Evolutionary conservation across 2,329 filamentous ascomycete species (phyloP), one percentile per base, ranked within the genome.

Genomic region (Diaporthe australafricana): DNA sequence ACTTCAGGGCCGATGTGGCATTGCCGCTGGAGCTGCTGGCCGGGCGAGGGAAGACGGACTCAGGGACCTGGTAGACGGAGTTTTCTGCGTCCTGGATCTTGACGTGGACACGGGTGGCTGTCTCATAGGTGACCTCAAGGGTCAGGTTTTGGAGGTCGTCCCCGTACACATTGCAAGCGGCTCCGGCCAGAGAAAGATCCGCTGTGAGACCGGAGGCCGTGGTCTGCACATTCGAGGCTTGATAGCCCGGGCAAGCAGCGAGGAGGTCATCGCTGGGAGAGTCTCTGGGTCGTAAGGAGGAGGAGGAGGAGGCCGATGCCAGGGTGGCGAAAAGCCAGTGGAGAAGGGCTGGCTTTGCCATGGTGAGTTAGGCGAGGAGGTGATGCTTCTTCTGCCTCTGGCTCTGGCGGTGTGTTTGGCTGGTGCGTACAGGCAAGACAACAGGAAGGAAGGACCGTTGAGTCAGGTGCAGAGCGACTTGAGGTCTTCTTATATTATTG

Each of bases 31-130:
- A 71, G 30, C 73, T 74, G 48, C 72, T 76, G 25, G 60, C 2
- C 0, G 92, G 91, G 0, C 92, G 88, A 3, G 91, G 87, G 27
- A 95, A 83, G 32, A 94, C 89, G 3, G 87, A 87, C 45, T 92
- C 89, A 16, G 93, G 93, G 1, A 96, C 89, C 79, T 95, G 93
- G 77, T 93, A 96, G 57, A 93, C 91, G 35, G 90, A 86, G 74
- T 92, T 87, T n/a, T 84, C 88, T 7, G 87, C 86, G 80, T 96
- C 93, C 74, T 91, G 89, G 70, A 95, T 93, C 77, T 92, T 88
- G 77, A 95, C 90, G 78, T 94, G 93, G 4, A 95, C 86, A n/a
- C 92, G 90, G 27, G 87, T 84, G 55, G 89, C 91, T 92, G 89
- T 88, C 76, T 93, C 89, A 75, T 92, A 92, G 52, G 90, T 88